Base-by-base conservation (phyloP, 2,329 filamentous ascomycete species). In the Aspergillus caelatus region DNA sequence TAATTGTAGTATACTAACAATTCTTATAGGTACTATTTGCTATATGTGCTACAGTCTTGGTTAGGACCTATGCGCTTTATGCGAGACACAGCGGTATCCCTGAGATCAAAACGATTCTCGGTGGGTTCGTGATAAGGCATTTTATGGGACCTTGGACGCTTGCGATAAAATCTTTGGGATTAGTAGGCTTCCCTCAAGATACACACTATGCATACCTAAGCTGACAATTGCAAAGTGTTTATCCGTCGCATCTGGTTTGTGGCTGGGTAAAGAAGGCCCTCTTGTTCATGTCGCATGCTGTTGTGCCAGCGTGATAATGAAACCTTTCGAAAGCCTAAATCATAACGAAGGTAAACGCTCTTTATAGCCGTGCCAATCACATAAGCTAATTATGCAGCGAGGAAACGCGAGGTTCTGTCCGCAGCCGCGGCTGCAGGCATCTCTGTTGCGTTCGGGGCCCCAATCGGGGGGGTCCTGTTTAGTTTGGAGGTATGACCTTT, bases 271-370 rank as follows among this genome's bases (percentile, higher is more conserved):
- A 78, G 94, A 99, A 82, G 94, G 94, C 1, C 94, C 94, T 0
- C 81, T 98, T 43, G 94, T 99, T 7, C 94, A 99, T 78, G 94
- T 98, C 26, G 94, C 94, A 64, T 98, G 95, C 80, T 98, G 95
- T 77, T 97, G 94, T 75, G 93, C 94, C 54, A 97, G 96, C 74
- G 80, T 97, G 11, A 93, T 97, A 73, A 96, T 95, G 86, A 96
- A 96, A 76, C 81, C 94, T 11, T 97, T 96, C 69, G 83, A 86
- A 48, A 89, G 86, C 68, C 89, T 98, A 64, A 92, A 92, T 68
- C 85, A 85, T 58, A 98, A 99, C 73, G 94, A 99, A 86, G 91
- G 91, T 91, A 74, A 59, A 79, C 67, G 32, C 34, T n/a, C 10
- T 30, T 21, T 36, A 16, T 12, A 19, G 7, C 10, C 58, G 12